Evolutionary conservation across 1,284 basidiomycete genomes (phyloP).

Genomic region (Trametes polyzona): DNA sequence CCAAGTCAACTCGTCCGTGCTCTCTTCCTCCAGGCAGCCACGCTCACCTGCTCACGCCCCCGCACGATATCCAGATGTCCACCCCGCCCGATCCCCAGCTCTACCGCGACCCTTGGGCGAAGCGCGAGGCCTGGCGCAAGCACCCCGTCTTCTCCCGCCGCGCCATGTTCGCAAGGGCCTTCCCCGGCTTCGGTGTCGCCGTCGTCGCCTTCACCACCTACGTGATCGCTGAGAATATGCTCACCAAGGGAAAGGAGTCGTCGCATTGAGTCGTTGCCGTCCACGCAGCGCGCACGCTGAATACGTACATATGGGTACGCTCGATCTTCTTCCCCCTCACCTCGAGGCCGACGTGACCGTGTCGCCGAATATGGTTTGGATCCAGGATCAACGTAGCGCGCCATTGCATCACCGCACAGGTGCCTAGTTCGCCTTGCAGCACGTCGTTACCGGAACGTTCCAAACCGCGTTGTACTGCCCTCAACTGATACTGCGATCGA

Average conservation of each 20-base stretch:
- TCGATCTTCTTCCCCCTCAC: background rate
- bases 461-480: background rate
- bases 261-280: conserved; percentile 17
- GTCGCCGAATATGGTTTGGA: background rate
- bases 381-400: background rate
- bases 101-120: conserved; percentile 94
- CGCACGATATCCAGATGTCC: conserved; percentile 46
- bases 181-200: conserved; percentile 93
- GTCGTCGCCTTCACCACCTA: conserved; percentile 90
- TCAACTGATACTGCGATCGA: background rate
- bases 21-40: background rate
- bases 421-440: background rate
- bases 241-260: conserved; percentile 31
- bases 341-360: conserved; percentile 3
- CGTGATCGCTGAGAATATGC: conserved; percentile 81
- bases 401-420: background rate
- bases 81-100: conserved; percentile 55
- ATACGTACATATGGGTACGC: conserved; percentile 11
- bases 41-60: conserved; percentile 11
- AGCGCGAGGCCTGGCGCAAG: conserved; percentile 92
- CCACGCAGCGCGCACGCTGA: background rate
- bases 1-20: conserved; percentile 14
- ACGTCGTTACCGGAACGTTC: background rate
- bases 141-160: conserved; percentile 85
- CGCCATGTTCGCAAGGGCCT: conserved; percentile 84